phyloP scores from a whole-genome alignment of 306 rosid genomes.

The Begonia masoniana region DNA sequence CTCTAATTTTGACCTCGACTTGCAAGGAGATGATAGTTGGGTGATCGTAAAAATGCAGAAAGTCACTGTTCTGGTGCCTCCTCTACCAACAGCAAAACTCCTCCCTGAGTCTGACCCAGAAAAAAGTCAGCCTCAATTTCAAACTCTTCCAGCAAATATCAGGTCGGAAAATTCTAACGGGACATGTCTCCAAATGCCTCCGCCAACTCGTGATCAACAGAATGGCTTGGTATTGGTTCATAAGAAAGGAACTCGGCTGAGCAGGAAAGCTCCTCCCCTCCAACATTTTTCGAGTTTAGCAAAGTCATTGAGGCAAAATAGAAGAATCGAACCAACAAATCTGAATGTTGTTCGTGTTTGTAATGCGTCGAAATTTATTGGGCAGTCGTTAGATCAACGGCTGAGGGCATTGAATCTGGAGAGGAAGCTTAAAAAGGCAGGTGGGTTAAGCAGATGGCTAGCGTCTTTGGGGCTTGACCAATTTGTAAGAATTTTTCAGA shows the following conservation, averaged over 20 bases:
- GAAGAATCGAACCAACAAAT: slow-evolving; percentile 18
- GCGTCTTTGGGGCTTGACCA: slow-evolving; percentile 61
- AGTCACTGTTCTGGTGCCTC: slow-evolving; percentile 61
- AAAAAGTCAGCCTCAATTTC: slow-evolving; percentile 33
- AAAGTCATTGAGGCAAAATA: slow-evolving; percentile 19
- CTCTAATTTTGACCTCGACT: slow-evolving; percentile 16
- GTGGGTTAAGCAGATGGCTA: slow-evolving; percentile 81
- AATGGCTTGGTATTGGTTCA: slow-evolving; percentile 12
- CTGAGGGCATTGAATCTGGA: slow-evolving; percentile 65
- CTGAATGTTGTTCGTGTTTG: slow-evolving; percentile 23
- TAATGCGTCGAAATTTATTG: slow-evolving; percentile 28
- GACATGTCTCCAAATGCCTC: slow-evolving; percentile 15
- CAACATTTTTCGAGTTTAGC: slow-evolving; percentile 14
- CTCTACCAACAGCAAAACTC: slow-evolving; percentile 23
- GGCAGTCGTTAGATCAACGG: slow-evolving; percentile 33
- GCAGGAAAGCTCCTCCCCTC: slow-evolving; percentile 18
- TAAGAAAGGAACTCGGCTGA: slow-evolving; percentile 7
- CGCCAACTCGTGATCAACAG: slow-evolving; percentile 26
- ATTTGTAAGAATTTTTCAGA: slow-evolving; percentile 61
- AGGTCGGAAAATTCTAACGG: slow-evolving; percentile 17
- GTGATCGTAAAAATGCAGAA: slow-evolving; percentile 76
- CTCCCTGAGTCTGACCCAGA: slow-evolving; percentile 22
- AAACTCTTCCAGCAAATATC: slow-evolving; percentile 20
- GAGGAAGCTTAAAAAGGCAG: slow-evolving; percentile 76
- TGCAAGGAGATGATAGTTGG: slow-evolving; percentile 45